Base-by-base conservation (phyloP, 1,284 basidiomycete species). In the Caloboletus firmus region DNA sequence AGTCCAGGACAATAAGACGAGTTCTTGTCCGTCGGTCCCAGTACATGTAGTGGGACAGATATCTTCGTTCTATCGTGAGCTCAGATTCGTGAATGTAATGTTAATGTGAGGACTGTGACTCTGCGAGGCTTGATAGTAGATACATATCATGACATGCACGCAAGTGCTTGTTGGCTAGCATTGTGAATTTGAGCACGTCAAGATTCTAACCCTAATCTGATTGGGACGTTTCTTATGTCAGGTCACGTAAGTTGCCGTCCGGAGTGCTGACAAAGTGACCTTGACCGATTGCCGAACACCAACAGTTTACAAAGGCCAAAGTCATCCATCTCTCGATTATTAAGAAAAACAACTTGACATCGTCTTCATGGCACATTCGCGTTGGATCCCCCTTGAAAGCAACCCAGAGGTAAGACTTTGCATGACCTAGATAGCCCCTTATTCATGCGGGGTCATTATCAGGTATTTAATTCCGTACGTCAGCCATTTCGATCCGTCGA, bases 321-420 rank as follows among this genome's bases (percentile, higher is more conserved):
- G n/a, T n/a, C n/a, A 43, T 28, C 26, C 18, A 26, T 30, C 10
- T 48, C 18, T 31, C 11, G 43, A 34, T 12, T 9, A 8, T 20
- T 20, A 9, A 31, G 17, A 51, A 22, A 30, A 9, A 5, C 10
- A 11, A 57, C 15, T 30, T 4, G 8, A 13, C 37, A 41, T 30
- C 22, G n/a, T 41, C 9, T 17, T 30, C 28, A 69, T 71, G 69
- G 54, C 54, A 26, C 24, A 57, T 45, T 59, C 65, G 17, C 68
- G 67, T 17, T 91, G 89, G 89, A 82, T 91, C 47, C 89, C 89
- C 9, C 76, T 91, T 12, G 89, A 91, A 72, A 84, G 86, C 53
- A 88, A 86, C 59, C 88, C 89, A 54, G 83, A 91, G 55, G 88
- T 88, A 64, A 58, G 74, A 56, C 6, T 11, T 31, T 26, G 18